Conservation (phyloP, 805 yeast species). For the Blastobotrys chiropterorum region DNA sequence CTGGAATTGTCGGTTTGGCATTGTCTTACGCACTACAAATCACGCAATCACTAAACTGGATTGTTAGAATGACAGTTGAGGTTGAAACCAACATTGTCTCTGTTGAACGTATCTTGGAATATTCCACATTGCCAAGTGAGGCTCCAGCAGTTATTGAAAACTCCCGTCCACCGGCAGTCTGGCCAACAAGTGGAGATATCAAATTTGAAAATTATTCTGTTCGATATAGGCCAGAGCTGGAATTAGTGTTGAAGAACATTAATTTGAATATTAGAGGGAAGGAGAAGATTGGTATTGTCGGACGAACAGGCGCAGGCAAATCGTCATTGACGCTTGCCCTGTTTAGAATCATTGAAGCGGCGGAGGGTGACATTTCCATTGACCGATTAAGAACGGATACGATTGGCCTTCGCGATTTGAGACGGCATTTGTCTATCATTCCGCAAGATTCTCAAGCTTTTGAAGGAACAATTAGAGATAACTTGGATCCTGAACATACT, state of each 20-base stretch:
- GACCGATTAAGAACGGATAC: slow-evolving; percentile 61
- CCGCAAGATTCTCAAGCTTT: slow-evolving; percentile 94
- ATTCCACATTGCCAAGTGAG: slow-evolving; percentile 72
- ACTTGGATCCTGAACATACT: slow-evolving; percentile 72
- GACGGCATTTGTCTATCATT: slow-evolving; percentile 73
- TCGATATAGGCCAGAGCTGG: slow-evolving; percentile 75
- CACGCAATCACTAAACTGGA: slow-evolving; percentile 93
- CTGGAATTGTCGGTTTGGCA: slow-evolving; percentile 92
- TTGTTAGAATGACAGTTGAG: slow-evolving; percentile 97
- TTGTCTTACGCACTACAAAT: slow-evolving; percentile 89
- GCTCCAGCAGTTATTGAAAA: slow-evolving; percentile 67
- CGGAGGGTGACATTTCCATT: slow-evolving; percentile 60
- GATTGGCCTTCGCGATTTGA: slow-evolving; percentile 71
- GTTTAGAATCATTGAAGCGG: slow-evolving; percentile 77
- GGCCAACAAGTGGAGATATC: slow-evolving; percentile 73
- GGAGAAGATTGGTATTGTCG: slow-evolving; percentile 93
- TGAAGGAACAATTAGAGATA: slow-evolving; percentile 78
- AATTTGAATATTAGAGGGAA: slow-evolving; percentile 56
- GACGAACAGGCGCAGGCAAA: slow-evolving; percentile 96
- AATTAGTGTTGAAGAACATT: slow-evolving; percentile 67
- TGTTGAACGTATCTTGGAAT: slow-evolving; percentile 90
- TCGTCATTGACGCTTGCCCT: slow-evolving; percentile 78
- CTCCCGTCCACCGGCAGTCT: slow-evolving; percentile 57
- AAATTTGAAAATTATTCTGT: slow-evolving; percentile 71
- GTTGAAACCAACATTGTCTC: slow-evolving; percentile 96